These are phyloP conservation scores for Candida oleophila DNA, from an alignment of 805 yeast genomes.

Conservation along the genomic window DNA sequence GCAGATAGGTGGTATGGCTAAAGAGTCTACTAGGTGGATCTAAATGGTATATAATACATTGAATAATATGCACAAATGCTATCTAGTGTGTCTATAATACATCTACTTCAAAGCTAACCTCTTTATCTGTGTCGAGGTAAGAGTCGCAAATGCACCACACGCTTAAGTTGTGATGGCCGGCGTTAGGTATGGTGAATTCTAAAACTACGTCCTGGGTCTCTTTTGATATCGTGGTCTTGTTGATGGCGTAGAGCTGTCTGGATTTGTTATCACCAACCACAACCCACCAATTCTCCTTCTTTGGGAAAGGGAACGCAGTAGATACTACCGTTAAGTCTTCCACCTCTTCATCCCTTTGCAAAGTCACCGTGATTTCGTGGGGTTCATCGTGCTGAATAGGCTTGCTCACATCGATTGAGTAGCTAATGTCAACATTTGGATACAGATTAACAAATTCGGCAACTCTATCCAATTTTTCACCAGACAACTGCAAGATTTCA, in stretches of 20 bases:
- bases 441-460: constrained; percentile 88
- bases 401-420: constrained; percentile 44
- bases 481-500: constrained; percentile 53
- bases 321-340: constrained; percentile 59
- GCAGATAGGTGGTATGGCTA: no score
- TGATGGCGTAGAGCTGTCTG: constrained; percentile 69
- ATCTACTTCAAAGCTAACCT: constrained; percentile 54
- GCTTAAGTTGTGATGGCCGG: constrained; percentile 62
- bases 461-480: constrained; percentile 53
- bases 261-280: constrained; percentile 68
- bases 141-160: constrained; percentile 91
- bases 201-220: constrained; percentile 54
- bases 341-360: constrained; percentile 77
- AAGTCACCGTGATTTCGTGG: constrained; percentile 43
- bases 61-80: background rate
- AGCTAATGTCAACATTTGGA: constrained; percentile 77
- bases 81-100: constrained; percentile 26
- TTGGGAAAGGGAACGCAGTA: constrained; percentile 56
- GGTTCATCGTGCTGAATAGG: constrained; percentile 49
- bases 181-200: constrained; percentile 54
- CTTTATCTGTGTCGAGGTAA: constrained; percentile 90
- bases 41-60: background rate
- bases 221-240: constrained; percentile 55
- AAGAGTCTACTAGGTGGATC: no score
- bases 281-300: constrained; percentile 83